Conservation (phyloP, 1,139 yeast genomes). For the Meyerozyma athensensis region DNA sequence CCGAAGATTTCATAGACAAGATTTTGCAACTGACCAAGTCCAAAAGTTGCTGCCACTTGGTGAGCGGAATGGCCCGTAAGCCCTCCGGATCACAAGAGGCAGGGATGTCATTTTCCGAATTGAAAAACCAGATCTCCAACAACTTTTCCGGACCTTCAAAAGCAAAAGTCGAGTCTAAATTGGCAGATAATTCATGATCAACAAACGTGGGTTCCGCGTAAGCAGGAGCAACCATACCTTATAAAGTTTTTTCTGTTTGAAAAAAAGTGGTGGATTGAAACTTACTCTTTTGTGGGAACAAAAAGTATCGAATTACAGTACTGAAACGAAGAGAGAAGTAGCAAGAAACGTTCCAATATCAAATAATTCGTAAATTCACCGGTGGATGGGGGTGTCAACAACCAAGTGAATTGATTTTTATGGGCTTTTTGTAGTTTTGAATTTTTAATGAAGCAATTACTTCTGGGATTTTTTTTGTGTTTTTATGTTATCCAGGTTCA, state of each 20-base stretch:
- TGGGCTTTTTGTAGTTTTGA: neutral
- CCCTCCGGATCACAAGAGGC: slow-evolving; percentile 33
- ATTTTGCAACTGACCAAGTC: slow-evolving; percentile 87
- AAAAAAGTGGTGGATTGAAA: slow-evolving; percentile 31
- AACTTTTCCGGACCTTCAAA: slow-evolving; percentile 97
- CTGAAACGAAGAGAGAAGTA: slow-evolving; percentile 48
- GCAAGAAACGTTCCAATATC: slow-evolving; percentile 45
- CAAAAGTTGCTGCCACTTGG: slow-evolving; percentile 66
- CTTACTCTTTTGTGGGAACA: slow-evolving; percentile 32
- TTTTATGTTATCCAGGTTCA: slow-evolving; percentile 42
- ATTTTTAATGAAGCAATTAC: slow-evolving; percentile 12
- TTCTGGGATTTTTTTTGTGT: slow-evolving; percentile 3
- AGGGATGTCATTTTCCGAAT: slow-evolving; percentile 35
- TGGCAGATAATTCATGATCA: slow-evolving; percentile 74
- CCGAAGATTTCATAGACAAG: slow-evolving; percentile 68
- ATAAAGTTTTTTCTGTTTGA: neutral
- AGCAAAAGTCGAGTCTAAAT: slow-evolving; percentile 81
- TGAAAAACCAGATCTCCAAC: slow-evolving; percentile 82
- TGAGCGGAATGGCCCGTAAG: slow-evolving; percentile 61
- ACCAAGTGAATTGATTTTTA: slow-evolving; percentile 21
- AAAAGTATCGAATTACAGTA: slow-evolving; percentile 14
- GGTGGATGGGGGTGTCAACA: slow-evolving; percentile 36
- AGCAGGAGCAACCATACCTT: slow-evolving; percentile 43
- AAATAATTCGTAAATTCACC: slow-evolving; percentile 18
- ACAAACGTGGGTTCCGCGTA: slow-evolving; percentile 49